Evolutionary conservation across 2,329 filamentous ascomycete genomes (phyloP).

Genomic region (Cladophialophora immunda): DNA sequence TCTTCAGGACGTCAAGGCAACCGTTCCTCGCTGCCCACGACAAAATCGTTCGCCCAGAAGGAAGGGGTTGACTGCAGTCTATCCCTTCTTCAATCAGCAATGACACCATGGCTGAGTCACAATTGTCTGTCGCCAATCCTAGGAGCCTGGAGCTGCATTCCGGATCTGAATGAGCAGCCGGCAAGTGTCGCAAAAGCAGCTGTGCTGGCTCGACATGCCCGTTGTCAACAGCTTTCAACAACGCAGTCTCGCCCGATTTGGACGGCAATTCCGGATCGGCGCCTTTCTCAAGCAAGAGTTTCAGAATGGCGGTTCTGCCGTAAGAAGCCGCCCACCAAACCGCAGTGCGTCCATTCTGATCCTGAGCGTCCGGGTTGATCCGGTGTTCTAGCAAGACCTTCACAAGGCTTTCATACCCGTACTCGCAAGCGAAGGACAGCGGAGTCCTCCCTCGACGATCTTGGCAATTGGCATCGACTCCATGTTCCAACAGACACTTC

Average conservation of each 20-base stretch:
- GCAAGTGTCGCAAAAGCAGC: not conserved
- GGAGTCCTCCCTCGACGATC: conserved; percentile 28
- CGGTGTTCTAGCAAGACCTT: conserved; percentile 27
- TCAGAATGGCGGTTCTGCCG: conserved; percentile 25
- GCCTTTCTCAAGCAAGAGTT: conserved; percentile 27
- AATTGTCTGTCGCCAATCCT: conserved; percentile 9
- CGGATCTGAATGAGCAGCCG: not conserved
- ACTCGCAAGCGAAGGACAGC: conserved; percentile 26
- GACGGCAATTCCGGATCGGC: conserved; percentile 6
- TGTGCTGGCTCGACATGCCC: not conserved
- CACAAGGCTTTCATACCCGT: conserved; percentile 26
- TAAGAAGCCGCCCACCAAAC: conserved; percentile 19
- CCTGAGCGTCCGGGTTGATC: conserved; percentile 16
- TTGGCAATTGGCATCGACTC: conserved; percentile 6
- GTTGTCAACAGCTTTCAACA: not conserved
- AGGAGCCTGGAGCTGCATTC: conserved; percentile 1
- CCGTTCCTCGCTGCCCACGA: conserved; percentile 6
- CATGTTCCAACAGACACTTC: conserved; percentile 14
- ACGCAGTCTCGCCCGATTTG: not conserved
- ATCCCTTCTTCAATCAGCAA: conserved; percentile 8
- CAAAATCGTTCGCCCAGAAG: conserved; percentile 2
- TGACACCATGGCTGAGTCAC: conserved; percentile 1
- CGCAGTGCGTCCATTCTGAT: conserved; percentile 17
- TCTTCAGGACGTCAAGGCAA: not conserved
- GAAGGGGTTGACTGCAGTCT: not conserved